phyloP scores from a whole-genome alignment of 108 stramenopile genomes.

The Pseudonitzschia pungens region DNA sequence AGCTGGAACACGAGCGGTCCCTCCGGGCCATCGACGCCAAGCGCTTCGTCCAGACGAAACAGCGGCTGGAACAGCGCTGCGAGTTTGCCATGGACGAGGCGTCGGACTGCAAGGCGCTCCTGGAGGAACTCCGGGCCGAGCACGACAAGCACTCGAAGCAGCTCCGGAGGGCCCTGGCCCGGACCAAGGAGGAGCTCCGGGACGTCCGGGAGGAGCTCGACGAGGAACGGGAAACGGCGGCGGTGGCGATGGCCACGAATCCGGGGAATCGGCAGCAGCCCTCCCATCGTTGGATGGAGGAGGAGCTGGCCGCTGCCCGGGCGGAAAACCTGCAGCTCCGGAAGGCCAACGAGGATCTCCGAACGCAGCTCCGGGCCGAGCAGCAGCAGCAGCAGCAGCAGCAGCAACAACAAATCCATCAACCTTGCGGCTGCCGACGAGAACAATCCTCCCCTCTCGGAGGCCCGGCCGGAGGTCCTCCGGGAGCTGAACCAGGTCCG shows the following conservation, averaged over 20 bases:
- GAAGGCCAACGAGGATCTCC: slow-evolving; percentile 4
- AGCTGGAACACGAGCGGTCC: slow-evolving; percentile 72
- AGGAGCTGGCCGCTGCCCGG: slow-evolving; percentile 20
- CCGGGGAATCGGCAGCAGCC: too few species aligned
- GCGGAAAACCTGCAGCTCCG: slow-evolving; percentile 23
- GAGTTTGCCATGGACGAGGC: slow-evolving; percentile 69
- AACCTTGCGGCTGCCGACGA: background rate
- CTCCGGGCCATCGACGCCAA: slow-evolving; percentile 64
- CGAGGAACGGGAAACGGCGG: slow-evolving; percentile 24
- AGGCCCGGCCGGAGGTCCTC: slow-evolving; percentile 42
- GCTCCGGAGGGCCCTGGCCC: slow-evolving; percentile 34
- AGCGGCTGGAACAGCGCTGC: slow-evolving; percentile 65
- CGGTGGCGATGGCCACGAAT: too few species aligned
- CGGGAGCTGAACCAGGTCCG: slow-evolving; percentile 51
- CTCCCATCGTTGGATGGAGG: slow-evolving; percentile 28
- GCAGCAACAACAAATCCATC: too few species aligned
- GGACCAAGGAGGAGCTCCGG: slow-evolving; percentile 34
- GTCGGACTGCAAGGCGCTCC: slow-evolving; percentile 43
- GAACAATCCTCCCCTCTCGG: slow-evolving; percentile 15
- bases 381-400: background rate
- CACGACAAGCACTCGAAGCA: slow-evolving; percentile 42
- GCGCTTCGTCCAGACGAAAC: slow-evolving; percentile 41
- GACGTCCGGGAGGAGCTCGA: slow-evolving; percentile 35
- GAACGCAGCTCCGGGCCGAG: background rate
- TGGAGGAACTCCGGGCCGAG: slow-evolving; percentile 52